These are phyloP conservation scores for Phytophthora niederhauseri DNA, from an alignment of 352 stramenopile species.

Conservation along the genomic window DNA sequence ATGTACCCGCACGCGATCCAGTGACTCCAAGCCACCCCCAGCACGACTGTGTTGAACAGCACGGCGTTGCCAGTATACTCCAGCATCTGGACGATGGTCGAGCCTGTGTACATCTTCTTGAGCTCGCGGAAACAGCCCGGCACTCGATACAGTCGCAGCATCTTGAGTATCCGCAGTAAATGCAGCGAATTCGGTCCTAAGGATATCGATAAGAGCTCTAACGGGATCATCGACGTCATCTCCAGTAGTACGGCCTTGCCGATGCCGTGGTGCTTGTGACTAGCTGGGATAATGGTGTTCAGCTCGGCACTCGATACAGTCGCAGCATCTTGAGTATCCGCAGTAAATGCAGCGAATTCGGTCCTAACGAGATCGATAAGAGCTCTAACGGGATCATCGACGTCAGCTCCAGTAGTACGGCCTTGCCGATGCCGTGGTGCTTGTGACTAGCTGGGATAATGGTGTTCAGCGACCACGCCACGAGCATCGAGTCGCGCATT, in stretches of 20 bases:
- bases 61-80: slow-evolving; percentile 65
- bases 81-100: slow-evolving; percentile 50
- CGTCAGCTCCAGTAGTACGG: slow-evolving; percentile 51
- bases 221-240: slow-evolving; percentile 49
- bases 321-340: slow-evolving; percentile 59
- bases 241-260: slow-evolving; percentile 47
- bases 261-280: slow-evolving; percentile 40
- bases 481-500: slow-evolving; percentile 42
- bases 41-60: slow-evolving; percentile 51
- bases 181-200: slow-evolving; percentile 63
- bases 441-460: slow-evolving; percentile 44
- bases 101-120: slow-evolving; percentile 50
- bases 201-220: slow-evolving; percentile 50
- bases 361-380: slow-evolving; percentile 41
- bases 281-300: slow-evolving; percentile 59
- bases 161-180: slow-evolving; percentile 53
- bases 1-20: slow-evolving; percentile 75
- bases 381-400: slow-evolving; percentile 63
- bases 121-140: slow-evolving; percentile 50
- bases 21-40: slow-evolving; percentile 56
- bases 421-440: slow-evolving; percentile 38
- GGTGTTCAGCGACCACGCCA: slow-evolving; percentile 72
- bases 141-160: slow-evolving; percentile 62
- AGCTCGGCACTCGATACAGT: slow-evolving; percentile 56
- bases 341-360: slow-evolving; percentile 64